Conservation (phyloP, 257 asterid species). For the Capsicum rhomboideum region DNA sequence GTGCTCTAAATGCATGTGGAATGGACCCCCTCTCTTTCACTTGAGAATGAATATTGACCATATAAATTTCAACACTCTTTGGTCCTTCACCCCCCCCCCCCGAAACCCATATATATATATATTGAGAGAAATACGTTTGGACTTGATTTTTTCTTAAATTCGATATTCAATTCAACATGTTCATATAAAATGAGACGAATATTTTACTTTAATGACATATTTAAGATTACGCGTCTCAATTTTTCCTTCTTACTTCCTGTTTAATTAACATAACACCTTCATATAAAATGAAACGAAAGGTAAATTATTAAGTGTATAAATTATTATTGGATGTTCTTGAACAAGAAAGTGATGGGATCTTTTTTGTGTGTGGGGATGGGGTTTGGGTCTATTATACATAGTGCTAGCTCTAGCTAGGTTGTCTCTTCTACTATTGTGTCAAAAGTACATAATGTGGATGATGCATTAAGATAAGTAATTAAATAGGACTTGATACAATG, state of each 20-base stretch:
- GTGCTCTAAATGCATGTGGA: conserved; percentile 16
- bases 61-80: conserved; percentile 11
- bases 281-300: not conserved
- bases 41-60: not conserved
- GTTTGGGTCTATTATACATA: not conserved
- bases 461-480: not conserved
- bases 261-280: not conserved
- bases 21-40: conserved; percentile 1
- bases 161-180: not conserved
- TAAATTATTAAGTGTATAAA: not conserved
- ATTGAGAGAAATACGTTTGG: too few species aligned
- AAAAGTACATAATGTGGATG: not conserved
- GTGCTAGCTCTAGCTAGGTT: not conserved
- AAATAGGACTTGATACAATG: not conserved
- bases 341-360: not conserved
- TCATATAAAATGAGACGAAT: not conserved
- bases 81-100: not conserved
- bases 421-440: not conserved
- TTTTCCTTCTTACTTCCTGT: not conserved
- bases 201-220: not conserved
- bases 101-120: not conserved
- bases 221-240: not conserved
- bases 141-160: too few species aligned
- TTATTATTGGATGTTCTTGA: not conserved
- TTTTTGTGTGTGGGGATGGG: too few species aligned